Evolutionary conservation across 2,329 filamentous ascomycete genomes (phyloP).

Genomic region (Catunica adiposa): DNA sequence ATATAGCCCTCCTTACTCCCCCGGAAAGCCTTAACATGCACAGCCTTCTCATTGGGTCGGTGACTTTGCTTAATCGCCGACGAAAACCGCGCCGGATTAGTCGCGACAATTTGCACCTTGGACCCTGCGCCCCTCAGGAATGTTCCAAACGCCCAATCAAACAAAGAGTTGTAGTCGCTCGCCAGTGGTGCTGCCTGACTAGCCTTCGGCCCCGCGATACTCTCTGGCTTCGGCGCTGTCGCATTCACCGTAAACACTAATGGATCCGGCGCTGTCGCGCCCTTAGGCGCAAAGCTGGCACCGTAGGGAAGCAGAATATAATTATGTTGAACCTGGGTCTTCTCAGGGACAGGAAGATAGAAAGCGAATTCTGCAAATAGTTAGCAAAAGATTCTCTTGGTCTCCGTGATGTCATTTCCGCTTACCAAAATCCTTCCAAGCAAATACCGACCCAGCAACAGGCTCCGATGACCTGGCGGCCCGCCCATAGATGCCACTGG

Average conservation of each 20-base stretch:
- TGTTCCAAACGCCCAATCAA: slow-evolving; percentile 43
- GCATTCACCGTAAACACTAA: slow-evolving; percentile 48
- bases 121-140: slow-evolving; percentile 35
- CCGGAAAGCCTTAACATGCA: slow-evolving; percentile 49
- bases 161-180: slow-evolving; percentile 40
- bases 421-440: slow-evolving; percentile 46
- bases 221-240: slow-evolving; percentile 42
- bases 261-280: slow-evolving; percentile 32
- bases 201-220: slow-evolving; percentile 35
- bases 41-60: slow-evolving; percentile 43
- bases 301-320: slow-evolving; percentile 45
- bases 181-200: slow-evolving; percentile 35
- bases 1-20: slow-evolving; percentile 53
- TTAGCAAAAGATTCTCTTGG: neutral
- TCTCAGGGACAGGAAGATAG: slow-evolving; percentile 48
- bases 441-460: slow-evolving; percentile 37
- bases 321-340: slow-evolving; percentile 47
- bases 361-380: slow-evolving; percentile 38
- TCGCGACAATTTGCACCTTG: slow-evolving; percentile 30
- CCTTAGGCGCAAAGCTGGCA: slow-evolving; percentile 34
- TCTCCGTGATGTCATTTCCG: slow-evolving; percentile 7
- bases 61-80: slow-evolving; percentile 40
- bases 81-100: slow-evolving; percentile 41
- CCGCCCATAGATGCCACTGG: slow-evolving; percentile 40
- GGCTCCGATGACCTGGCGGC: slow-evolving; percentile 34